A percentile compares a stretch with the other conserved stretches of the same genome.
phyloP scores from a whole-genome alignment of 371 early-diverging fungal genomes.

The Lichtheimia corymbifera region DNA sequence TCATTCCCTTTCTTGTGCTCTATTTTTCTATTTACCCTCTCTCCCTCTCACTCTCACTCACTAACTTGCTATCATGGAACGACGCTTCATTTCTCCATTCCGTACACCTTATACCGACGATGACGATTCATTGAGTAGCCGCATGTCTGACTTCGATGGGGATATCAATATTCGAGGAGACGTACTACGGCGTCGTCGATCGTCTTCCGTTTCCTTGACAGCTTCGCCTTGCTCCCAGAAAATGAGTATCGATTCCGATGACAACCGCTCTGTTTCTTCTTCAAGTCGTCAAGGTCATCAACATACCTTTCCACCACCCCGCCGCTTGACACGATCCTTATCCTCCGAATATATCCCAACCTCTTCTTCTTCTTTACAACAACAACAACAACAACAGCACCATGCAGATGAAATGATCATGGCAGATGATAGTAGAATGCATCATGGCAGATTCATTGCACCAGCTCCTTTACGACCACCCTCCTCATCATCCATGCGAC shows the following conservation, averaged over 20 bases:
- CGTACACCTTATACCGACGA: slow-evolving; percentile 21
- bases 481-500: neutral
- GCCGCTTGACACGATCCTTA: slow-evolving; percentile 12
- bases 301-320: neutral
- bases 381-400: neutral
- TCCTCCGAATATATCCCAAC: slow-evolving; percentile 9
- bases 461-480: neutral
- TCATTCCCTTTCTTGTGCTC: neutral
- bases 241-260: slow-evolving; percentile 47
- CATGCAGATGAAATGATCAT: neutral
- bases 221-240: slow-evolving; percentile 37
- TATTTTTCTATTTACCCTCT: neutral
- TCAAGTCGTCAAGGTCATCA: slow-evolving; percentile 2
- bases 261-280: slow-evolving; percentile 33
- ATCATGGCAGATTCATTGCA: neutral
- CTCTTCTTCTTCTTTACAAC: neutral
- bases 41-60: neutral
- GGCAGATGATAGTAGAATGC: neutral
- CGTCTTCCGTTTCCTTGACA: slow-evolving; percentile 22
- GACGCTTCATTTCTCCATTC: neutral
- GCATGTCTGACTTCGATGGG: slow-evolving; percentile 34
- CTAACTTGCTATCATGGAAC: neutral
- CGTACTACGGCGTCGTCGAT: slow-evolving; percentile 10
- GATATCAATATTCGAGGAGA: neutral
- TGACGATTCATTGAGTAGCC: slow-evolving; percentile 23